Evolutionary conservation across 495 filamentous ascomycete species (phyloP).

Genomic region (Penicillium atrosanguineum): DNA sequence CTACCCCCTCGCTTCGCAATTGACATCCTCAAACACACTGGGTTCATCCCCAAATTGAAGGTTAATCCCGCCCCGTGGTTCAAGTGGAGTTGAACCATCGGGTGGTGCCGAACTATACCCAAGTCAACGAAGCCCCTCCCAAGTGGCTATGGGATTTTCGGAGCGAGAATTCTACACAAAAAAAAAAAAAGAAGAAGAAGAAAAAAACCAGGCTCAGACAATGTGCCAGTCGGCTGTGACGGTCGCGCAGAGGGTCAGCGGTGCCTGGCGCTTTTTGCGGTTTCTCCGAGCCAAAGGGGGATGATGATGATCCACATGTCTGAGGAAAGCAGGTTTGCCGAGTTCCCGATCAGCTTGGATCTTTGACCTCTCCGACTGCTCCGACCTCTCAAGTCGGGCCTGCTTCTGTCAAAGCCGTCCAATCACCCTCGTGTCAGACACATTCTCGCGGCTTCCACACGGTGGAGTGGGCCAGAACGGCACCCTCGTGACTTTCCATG

Average conservation of each 20-base stretch:
- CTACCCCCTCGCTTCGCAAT: neutral
- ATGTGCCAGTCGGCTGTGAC: neutral
- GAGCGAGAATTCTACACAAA: too few relatives aligned
- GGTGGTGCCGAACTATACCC: slow-evolving; percentile 15
- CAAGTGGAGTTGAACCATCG: slow-evolving; percentile 17
- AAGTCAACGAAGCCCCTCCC: neutral
- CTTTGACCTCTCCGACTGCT: slow-evolving; percentile 14
- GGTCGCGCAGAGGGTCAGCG: neutral
- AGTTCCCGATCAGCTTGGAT: slow-evolving; percentile 6
- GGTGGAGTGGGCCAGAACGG: slow-evolving; percentile 6
- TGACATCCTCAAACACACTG: neutral
- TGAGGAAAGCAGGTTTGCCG: slow-evolving; percentile 16
- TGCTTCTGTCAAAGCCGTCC: neutral
- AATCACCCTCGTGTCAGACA: neutral
- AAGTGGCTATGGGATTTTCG: neutral
- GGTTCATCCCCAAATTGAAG: slow-evolving; percentile 10
- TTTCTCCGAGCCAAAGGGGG: slow-evolving; percentile 1
- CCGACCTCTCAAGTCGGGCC: too few relatives aligned
- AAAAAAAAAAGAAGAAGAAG: too few relatives aligned
- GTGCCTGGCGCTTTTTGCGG: slow-evolving; percentile 14
- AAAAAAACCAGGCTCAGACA: neutral
- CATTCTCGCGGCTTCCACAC: neutral
- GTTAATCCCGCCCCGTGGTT: slow-evolving; percentile 16
- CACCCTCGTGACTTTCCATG: too few relatives aligned
- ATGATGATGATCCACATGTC: slow-evolving; percentile 12